phyloP scores from a whole-genome alignment of 768 basidiomycete genomes.

The Trametes punicea region DNA sequence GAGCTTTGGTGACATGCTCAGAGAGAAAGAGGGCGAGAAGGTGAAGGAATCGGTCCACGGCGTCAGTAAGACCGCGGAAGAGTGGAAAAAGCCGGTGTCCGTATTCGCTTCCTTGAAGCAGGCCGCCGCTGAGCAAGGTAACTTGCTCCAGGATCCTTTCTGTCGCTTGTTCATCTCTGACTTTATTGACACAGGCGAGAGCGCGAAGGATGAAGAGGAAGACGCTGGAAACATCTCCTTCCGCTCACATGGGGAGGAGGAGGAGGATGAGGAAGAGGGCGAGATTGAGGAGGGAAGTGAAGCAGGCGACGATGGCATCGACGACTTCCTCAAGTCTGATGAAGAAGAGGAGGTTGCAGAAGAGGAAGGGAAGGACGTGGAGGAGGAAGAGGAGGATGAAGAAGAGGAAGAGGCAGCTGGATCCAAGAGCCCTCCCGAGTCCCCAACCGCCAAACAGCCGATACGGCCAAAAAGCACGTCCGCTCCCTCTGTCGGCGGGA shows the following conservation, averaged over 20 bases:
- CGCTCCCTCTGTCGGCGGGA: background rate
- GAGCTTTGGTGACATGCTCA: slow-evolving; percentile 63
- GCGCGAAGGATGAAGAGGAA: background rate
- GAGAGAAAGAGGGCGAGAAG: slow-evolving; percentile 28
- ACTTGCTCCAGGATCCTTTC: background rate
- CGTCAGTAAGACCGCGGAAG: slow-evolving; percentile 9
- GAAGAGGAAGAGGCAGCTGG: slow-evolving; percentile 23
- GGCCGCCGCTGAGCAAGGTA: slow-evolving; percentile 1
- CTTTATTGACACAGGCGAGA: too few relatives aligned
- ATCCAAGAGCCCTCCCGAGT: slow-evolving; percentile 22
- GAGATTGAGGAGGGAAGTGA: slow-evolving; percentile 20
- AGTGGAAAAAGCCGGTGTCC: slow-evolving; percentile 23
- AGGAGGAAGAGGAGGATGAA: slow-evolving; percentile 29
- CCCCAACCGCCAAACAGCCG: slow-evolving; percentile 25
- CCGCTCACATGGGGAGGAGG: slow-evolving; percentile 7
- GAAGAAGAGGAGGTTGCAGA: slow-evolving; percentile 19
- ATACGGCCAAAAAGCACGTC: background rate
- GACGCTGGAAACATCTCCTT: slow-evolving; percentile 1
- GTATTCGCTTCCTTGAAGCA: slow-evolving; percentile 16
- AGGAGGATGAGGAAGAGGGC: slow-evolving; percentile 8
- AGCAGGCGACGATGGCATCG: slow-evolving; percentile 25
- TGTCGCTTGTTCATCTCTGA: background rate
- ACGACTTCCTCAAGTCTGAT: slow-evolving; percentile 28
- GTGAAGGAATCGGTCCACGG: slow-evolving; percentile 13
- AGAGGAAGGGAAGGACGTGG: slow-evolving; percentile 28